Base-by-base conservation (phyloP, 1,284 basidiomycete species). In the Malassezia obtusa region DNA sequence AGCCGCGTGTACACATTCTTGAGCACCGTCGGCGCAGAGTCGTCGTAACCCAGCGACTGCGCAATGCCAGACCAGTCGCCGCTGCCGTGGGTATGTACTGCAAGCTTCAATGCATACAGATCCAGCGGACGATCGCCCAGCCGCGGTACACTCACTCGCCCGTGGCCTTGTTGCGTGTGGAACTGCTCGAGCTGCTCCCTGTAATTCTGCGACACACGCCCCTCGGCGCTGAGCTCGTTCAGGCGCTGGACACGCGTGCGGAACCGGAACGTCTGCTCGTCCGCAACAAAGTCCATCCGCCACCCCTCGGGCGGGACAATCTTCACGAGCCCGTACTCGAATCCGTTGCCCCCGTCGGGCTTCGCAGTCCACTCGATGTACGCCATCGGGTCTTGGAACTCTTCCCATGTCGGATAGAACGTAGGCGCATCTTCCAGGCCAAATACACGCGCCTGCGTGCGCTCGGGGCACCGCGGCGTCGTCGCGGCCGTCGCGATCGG, bases 151-250 rank as follows among this genome's bases (percentile, higher is more conserved):
- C 84, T 83, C 17, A 95, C 83, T 52, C 86, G 82, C 57, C 87
- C 72, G 84, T 57, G 59, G 28, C 75, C 73, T 39, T 76, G 76
- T 63, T 77, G 77, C 1, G 72, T 62, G 48, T 77, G 77, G 59
- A 77, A 77, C 49, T 75, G 70, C 77, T 91, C 91, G 36, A 99
- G 81, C 76, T 95, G 90, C 75, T 98, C 92, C 63, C 94, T 77
- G 76, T 95, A 98, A 78, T 95, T 96, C 74, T 95, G 79, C 75
- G 94, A 92, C 38, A 92, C 92, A 61, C 94, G 81, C 48, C 90
- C 91, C 46, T 90, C 88, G 14, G 94, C 94, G 77, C 95, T 92
- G 64, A 99, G 89, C 61, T 89, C 90, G 75, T 96, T 96, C 67
- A 99, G 80, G 52, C 86, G 83, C 77, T 96, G 91, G 45, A 96